Base-by-base conservation (phyloP, 2,329 filamentous ascomycete genomes). In the Metarhizium humberi region DNA sequence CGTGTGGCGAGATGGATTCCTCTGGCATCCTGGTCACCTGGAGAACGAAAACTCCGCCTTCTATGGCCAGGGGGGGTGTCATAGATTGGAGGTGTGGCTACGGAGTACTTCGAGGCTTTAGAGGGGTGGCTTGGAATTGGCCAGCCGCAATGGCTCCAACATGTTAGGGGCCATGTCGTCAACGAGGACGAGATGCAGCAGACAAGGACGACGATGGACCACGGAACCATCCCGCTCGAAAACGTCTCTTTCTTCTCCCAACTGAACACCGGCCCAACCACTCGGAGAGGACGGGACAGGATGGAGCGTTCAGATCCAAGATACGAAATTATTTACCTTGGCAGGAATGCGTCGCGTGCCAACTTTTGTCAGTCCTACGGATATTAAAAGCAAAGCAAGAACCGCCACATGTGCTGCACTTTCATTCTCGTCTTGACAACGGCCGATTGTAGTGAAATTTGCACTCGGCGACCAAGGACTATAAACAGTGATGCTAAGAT, bases 11-110 rank as follows among this genome's bases (percentile, higher is more conserved):
- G 50, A 36, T 20, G n/a, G 43, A 51, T 47, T n/a, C 8, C 20
- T 25, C n/a, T 25, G 16, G 32, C 50, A 46, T 49, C 47, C 50
- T 48, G 46, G 56, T 55, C 56, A 56, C 52, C 55, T 54, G 52
- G 49, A 52, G 42, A 56, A 49, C 36, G 50, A 50, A 51, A n/a
- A 50, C 50, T 53, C 50, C 40, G 46, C 32, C 30, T 18, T 46
- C 14, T 4, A 43, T 20, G 36, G 25, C 54, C 20, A 14, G 43
- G 20, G 34, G 55, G 51, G 6, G 20, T 29, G 45, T 32, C 36
- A 38, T 29, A 8, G 45, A 6, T n/a, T 18, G 18, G 47, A 16
- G 25, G 49, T 50, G 20, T 38, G 48, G 38, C 25, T 25, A 25
- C 25, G 25, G 48, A 47, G 46, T 51, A n/a, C 30, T 43, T 56